Base-by-base conservation (phyloP, 108 stramenopile genomes). In the Licmophora abbreviata region DNA sequence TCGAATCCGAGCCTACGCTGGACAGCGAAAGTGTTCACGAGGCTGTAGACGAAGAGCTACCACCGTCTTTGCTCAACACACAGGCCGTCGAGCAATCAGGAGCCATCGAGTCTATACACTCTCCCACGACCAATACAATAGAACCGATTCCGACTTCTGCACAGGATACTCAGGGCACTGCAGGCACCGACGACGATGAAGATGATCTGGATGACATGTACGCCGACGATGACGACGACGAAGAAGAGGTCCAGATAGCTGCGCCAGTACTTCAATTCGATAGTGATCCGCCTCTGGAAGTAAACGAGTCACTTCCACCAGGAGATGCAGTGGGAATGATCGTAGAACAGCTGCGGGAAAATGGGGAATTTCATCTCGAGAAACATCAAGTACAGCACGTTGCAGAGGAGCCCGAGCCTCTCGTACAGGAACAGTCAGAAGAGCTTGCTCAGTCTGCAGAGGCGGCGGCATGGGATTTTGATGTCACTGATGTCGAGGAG, bases 391-490 rank as follows among this genome's bases (percentile, higher is more conserved):
- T 35, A 12, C 34, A 11, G 34, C 34, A n/a, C 12, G 12, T 35
- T 9, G 12, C 9, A 35, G 9, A 9, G 34, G 34, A 35, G 12
- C 12, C 34, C 34, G 12, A 35, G 12, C 34, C 34, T 11, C 34
- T 12, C 9, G 11, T 35, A 35, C 11, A 9, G 34, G 34, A 35
- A 35, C 34, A 35, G 34, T 35, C 12, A 12, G 9, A 9, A 12
- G 12, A 35, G 11, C 34, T 11, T 12, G 12, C 9, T 11, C 34
- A 9, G 34, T 9, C 12, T 11, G 34, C 34, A 35, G 12, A 11
- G 34, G 12, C 34, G 9, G 34, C 11, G 21, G 26, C 44, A 7
- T 46, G 44, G 44, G 44, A 46, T 26, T 46, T 46, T 46, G 44
- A 46, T 3, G 44, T 25, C 6, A 11, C 10, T 11, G 15, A 15